Base-by-base conservation (phyloP, 1,284 basidiomycete species). In the Salmacisia buchloeana region DNA sequence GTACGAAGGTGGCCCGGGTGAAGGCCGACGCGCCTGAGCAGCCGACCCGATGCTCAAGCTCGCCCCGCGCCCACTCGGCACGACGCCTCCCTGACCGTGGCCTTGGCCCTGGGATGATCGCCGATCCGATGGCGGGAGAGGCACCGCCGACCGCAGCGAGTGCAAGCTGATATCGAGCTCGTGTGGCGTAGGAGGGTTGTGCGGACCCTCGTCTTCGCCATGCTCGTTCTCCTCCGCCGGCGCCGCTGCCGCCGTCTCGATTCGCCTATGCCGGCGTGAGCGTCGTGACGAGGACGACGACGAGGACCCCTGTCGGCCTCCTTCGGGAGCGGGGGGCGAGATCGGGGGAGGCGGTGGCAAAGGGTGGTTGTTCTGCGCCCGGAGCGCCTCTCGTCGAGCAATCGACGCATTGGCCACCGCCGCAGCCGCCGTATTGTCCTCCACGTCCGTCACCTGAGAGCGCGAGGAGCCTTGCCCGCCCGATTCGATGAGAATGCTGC, bases 101-200 rank as follows among this genome's bases (percentile, higher is more conserved):
- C 68, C 31, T 54, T 38, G 38, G 61, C n/a, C n/a, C n/a, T n/a
- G n/a, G n/a, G n/a, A n/a, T n/a, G n/a, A n/a, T 62, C 33, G 33
- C 25, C 25, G n/a, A 33, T 7, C 5, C 34, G 25, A 15, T 41
- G 0, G 62, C 63, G 3, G 67, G 60, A 3, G 64, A 61, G 15
- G 68, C 61, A n/a, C 63, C n/a, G 54, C 39, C 33, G 62, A 56
- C 21, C 46, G 62, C 13, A 73, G 65, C 34, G 71, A 71, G 46
- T 83, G 82, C 46, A 85, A 71, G 13, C 82, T 83, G 56, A 85
- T 84, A 64, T 85, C 84, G 4, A 84, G 75, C 27, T 82, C 70
- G 62, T 84, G 83, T 0, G 84, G 84, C 29, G 84, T 85, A 0
- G 84, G 84, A 13, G 84, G 84, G 68, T 85, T 85, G 64, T 82